A percentile compares a stretch with the other conserved stretches of the same genome.
phyloP scores from a whole-genome alignment of 1,139 yeast genomes.

The Candida sojae region DNA sequence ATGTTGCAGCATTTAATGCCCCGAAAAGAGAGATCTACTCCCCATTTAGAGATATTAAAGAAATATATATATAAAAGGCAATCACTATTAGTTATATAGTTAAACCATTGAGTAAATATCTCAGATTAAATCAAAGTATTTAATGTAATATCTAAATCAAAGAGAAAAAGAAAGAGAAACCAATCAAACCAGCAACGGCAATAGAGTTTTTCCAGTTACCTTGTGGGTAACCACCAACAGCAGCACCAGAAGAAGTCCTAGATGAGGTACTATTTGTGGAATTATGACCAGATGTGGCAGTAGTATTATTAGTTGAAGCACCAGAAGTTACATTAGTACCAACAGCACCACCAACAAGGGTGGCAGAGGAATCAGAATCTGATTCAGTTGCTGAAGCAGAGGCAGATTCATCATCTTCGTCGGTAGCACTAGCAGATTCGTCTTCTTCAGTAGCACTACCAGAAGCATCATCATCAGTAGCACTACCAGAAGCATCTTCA shows the following conservation, averaged over 20 bases:
- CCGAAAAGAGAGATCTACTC: too few relatives aligned
- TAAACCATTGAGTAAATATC: background rate
- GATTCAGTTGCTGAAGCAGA: constrained; percentile 3
- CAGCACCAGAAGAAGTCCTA: constrained; percentile 18
- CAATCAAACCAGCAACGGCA: constrained; percentile 40
- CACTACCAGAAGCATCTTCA: constrained; percentile 2
- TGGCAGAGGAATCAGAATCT: constrained; percentile 10
- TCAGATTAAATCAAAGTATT: background rate
- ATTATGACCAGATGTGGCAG: constrained; percentile 5
- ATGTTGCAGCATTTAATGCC: too few relatives aligned
- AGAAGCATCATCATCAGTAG: constrained; percentile 1
- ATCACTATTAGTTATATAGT: background rate
- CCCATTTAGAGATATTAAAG: too few relatives aligned
- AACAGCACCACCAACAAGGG: constrained; percentile 4
- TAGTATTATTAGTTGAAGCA: constrained; percentile 9
- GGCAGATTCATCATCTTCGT: constrained; percentile 1
- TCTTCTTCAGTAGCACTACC: background rate
- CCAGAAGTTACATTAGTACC: background rate
- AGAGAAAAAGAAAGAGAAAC: constrained; percentile 38
- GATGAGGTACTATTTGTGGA: constrained; percentile 8
- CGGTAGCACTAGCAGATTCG: background rate
- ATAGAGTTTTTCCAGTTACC: constrained; percentile 45
- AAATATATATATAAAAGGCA: too few relatives aligned
- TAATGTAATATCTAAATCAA: constrained; percentile 21
- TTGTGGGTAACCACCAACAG: constrained; percentile 13